Evolutionary conservation across 1,284 basidiomycete genomes (phyloP), one percentile per base, ranked within the genome.

Genomic region (Apiotrichum siamense): DNA sequence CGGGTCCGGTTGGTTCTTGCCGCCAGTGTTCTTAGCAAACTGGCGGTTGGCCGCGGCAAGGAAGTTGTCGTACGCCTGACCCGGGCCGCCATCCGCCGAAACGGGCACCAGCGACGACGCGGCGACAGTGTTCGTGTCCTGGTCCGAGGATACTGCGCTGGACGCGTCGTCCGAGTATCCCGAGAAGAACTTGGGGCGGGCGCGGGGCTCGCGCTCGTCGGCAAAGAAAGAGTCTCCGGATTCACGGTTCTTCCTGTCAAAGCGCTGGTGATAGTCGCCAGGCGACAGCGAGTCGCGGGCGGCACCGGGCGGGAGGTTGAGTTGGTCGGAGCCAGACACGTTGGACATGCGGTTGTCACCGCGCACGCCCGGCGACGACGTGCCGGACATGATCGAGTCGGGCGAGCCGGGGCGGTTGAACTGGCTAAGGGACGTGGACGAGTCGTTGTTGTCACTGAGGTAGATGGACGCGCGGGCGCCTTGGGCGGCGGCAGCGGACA

Each of bases 21-120:
- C 77, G 46, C 78, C 80, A 54, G 87, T 82, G 57, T 88, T 87
- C 62, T 82, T 82, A 20, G 84, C 86, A 58, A 92, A 90, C 47
- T 83, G 82, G 47, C 77, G 78, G 71, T 93, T 93, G 21, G 87
- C 89, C 57, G 83, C 83, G 58, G 87, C 85, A 60, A 93, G 76
- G 78, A 93, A 93, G 65, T 83, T 81, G 54, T 80, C 81, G 70
- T 83, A 93, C 13, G 52, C 43, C 15, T 57, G 51, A 17, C 55
- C 52, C 0, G 35, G 25, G 21, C 41, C 42, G 12, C 12, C 25
- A 25, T 38, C 48, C 25, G 20, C 45, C 21, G 23, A 26, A 21
- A 41, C 50, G n/a, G 47, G 32, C 44, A 47, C 12, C 17, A n/a
- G 7, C 33, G 33, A 11, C 7, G 51, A 44, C 7, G 65, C 61